Percentiles rank a stretch among this genome's conserved stretches.
Conservation (phyloP, 345 rosid species). For the Syzygium oleosum region DNA sequence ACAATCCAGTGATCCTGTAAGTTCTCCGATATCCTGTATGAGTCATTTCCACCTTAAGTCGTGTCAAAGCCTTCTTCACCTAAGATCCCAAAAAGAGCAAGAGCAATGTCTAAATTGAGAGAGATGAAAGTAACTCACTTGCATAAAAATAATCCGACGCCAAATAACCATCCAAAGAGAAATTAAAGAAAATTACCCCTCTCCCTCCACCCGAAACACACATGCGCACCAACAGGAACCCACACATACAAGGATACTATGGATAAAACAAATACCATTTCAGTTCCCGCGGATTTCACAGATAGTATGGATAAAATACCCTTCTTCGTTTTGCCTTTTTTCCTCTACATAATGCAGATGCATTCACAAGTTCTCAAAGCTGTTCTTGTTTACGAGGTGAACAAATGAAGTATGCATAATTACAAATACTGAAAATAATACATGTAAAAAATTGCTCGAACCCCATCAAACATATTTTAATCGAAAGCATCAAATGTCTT, state of each 20-base stretch:
- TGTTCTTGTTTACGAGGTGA: background rate
- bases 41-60: conserved; percentile 29
- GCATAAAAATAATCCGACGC: background rate
- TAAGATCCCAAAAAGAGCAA: conserved; percentile 2
- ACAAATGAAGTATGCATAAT: background rate
- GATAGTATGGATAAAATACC: background rate
- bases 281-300: background rate
- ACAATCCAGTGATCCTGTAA: conserved; percentile 42
- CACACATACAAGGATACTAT: background rate
- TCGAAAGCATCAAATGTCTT: background rate
- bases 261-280: background rate
- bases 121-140: background rate
- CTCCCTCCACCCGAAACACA: background rate
- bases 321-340: background rate
- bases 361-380: background rate
- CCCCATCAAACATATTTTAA: background rate
- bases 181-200: background rate
- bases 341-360: background rate
- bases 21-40: conserved; percentile 14
- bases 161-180: background rate
- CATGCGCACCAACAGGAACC: background rate
- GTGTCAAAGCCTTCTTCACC: conserved; percentile 47
- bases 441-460: background rate
- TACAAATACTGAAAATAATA: background rate
- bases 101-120: background rate